Evolutionary conservation across 139 green algal genomes (phyloP).

Genomic region (Chlorella sp.): DNA sequence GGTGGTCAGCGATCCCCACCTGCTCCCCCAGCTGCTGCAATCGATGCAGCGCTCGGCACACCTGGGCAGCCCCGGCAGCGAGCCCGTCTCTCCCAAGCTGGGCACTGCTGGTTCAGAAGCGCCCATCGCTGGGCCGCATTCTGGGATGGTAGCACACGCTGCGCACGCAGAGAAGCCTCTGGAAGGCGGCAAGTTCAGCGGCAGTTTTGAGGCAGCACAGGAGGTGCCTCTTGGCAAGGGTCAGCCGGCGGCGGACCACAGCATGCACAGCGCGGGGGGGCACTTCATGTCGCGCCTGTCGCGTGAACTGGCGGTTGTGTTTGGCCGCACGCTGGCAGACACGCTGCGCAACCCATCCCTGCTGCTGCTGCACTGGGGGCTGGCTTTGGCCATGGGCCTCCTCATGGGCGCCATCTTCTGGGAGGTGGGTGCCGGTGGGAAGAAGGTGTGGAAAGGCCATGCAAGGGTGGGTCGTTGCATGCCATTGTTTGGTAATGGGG

Average conservation of each 20-base stretch:
- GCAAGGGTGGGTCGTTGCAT: too few relatives aligned
- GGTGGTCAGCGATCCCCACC: not conserved
- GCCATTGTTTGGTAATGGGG: too few relatives aligned
- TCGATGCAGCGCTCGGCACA: too few relatives aligned
- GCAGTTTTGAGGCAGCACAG: too few relatives aligned
- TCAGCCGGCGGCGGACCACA: too few relatives aligned
- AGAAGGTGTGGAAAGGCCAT: not conserved
- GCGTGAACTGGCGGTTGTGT: constrained; percentile 67
- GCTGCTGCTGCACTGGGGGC: constrained; percentile 67
- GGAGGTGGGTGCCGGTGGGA: constrained; percentile 14
- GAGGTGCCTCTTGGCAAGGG: too few relatives aligned
- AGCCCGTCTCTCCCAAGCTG: not conserved
- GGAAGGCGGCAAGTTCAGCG: not conserved
- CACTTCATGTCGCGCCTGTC: not conserved
- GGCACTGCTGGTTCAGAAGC: too few relatives aligned
- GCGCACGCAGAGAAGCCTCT: too few relatives aligned
- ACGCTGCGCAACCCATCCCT: constrained; percentile 74
- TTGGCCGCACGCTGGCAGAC: constrained; percentile 67
- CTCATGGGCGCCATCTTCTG: constrained; percentile 72
- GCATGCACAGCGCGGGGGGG: too few relatives aligned
- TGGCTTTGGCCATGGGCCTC: constrained; percentile 65
- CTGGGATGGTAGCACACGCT: too few relatives aligned
- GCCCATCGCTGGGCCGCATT: too few relatives aligned
- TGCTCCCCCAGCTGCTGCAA: not conserved
- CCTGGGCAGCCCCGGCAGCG: not conserved